phyloP scores from a whole-genome alignment of 176 grass and related monocot species.

The Sorghum bicolor region DNA sequence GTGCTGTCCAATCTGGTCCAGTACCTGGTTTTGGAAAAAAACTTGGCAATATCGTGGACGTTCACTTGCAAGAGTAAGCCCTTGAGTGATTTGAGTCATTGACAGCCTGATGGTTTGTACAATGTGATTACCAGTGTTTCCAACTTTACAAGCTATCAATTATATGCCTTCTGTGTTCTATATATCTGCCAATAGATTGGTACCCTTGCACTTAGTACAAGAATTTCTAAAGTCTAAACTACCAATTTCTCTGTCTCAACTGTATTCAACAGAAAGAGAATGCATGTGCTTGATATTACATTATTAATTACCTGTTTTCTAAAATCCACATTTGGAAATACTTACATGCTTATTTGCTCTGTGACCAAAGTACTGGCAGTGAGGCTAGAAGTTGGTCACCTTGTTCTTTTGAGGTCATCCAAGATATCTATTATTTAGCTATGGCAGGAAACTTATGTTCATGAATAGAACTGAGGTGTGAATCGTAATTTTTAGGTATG shows the following conservation, averaged over 20 bases:
- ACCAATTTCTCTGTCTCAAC: not conserved
- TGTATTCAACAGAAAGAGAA: not conserved
- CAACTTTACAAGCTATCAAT: slow-evolving; percentile 6
- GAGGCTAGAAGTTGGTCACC: slow-evolving; percentile 18
- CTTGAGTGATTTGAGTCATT: slow-evolving; percentile 4
- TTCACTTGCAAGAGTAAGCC: slow-evolving; percentile 83
- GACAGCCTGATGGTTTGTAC: not conserved
- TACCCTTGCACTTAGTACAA: slow-evolving; percentile 16
- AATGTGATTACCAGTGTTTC: slow-evolving; percentile 1
- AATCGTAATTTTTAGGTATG: slow-evolving; percentile 61
- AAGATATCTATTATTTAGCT: slow-evolving; percentile 8
- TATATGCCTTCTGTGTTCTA: not conserved
- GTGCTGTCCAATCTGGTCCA: slow-evolving; percentile 65
- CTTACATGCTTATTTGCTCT: slow-evolving; percentile 19
- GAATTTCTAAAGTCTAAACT: not conserved
- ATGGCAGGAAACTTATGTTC: not conserved
- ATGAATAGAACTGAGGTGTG: slow-evolving; percentile 20
- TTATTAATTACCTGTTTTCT: not conserved
- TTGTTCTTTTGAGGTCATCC: not conserved
- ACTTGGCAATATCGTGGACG: slow-evolving; percentile 66
- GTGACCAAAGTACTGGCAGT: not conserved
- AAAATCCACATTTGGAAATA: not conserved
- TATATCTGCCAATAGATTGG: slow-evolving; percentile 17
- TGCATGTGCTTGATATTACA: not conserved
- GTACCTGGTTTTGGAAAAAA: slow-evolving; percentile 76